Evolutionary conservation across 1,284 basidiomycete species (phyloP).

Genomic region (Heterobasidion irregulare): DNA sequence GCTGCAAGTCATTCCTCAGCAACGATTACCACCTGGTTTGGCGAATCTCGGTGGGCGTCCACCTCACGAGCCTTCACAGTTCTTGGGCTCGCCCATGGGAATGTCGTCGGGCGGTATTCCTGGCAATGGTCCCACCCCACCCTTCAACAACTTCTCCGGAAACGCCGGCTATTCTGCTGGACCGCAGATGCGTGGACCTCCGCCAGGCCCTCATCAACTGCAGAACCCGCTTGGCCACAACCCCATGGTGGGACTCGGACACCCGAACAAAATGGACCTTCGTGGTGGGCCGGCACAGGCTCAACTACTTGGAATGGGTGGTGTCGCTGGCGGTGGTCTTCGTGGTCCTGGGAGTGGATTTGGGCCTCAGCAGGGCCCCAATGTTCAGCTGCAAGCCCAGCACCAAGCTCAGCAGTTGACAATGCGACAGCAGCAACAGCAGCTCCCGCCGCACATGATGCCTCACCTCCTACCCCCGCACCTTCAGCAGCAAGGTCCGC

Average conservation of each 20-base stretch:
- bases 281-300: slow-evolving; percentile 48
- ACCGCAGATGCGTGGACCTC: slow-evolving; percentile 43
- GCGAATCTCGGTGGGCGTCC: slow-evolving; percentile 76
- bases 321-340: slow-evolving; percentile 6
- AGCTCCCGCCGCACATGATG: slow-evolving; percentile 46
- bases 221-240: slow-evolving; percentile 35
- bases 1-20: slow-evolving; percentile 32
- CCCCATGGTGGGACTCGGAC: slow-evolving; percentile 36
- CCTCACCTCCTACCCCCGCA: slow-evolving; percentile 40
- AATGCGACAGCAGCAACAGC: slow-evolving; percentile 23
- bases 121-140: slow-evolving; percentile 35
- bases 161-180: slow-evolving; percentile 37
- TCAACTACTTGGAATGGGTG: slow-evolving; percentile 38
- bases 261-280: slow-evolving; percentile 45
- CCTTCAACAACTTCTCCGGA: slow-evolving; percentile 43
- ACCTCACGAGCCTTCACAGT: slow-evolving; percentile 68
- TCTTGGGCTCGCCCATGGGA: slow-evolving; percentile 41
- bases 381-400: slow-evolving; percentile 29
- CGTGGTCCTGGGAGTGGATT: slow-evolving; percentile 37
- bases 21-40: slow-evolving; percentile 70
- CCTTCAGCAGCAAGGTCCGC: slow-evolving; percentile 45
- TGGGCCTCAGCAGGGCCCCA: slow-evolving; percentile 40
- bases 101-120: slow-evolving; percentile 37
- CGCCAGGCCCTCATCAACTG: slow-evolving; percentile 39
- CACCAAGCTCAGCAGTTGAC: slow-evolving; percentile 34